Evolutionary conservation across 1,284 basidiomycete genomes (phyloP), one percentile per base, ranked within the genome.

Genomic region (Ceratobasidium sp.): DNA sequence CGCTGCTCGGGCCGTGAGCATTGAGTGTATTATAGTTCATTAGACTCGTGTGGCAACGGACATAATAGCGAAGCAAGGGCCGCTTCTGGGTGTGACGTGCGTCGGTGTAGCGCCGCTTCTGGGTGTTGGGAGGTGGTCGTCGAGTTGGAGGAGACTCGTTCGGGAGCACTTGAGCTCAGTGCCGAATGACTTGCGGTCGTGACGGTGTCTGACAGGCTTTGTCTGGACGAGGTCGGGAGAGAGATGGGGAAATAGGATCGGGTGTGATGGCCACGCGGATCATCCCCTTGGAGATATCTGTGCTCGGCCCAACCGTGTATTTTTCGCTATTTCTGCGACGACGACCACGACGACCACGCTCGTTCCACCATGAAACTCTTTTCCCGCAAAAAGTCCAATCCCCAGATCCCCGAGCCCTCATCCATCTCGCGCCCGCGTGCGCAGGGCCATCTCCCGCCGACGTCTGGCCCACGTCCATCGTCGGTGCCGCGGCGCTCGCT

Each of bases 1-100:
- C 94, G n/a, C 82, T 98, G n/a, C 83, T 97, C 25, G 93, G 94
- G 48, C 18, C 21, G n/a, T 49, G 48, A 23, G 18, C 8, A 21
- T 21, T 21, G 18, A 8, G 25, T 23, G 25, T 28, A 12, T 28
- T 53, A 18, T 53, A 53, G 28, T 25, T 25, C 28, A 30, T 53
- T 53, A 28, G 28, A 59, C 30, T 59, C 33, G 7, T 59, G 25
- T n/a, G 36, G 7, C 38, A 42, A 28, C 33, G 38, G 30, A 33
- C 6, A 33, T 33, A 33, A 33, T 33, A 6, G 30, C 6, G 30
- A 33, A 33, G 30, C 30, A 2, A 33, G 30, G 30, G 30, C 6
- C 6, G 30, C 2, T 33, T 33, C 30, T 2, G 30, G 30, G 30
- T 33, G 6, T 33, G 30, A 33, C 6, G 30, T 33, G 30, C 6